Evolutionary conservation across 23 red algal species (phyloP).

Genomic region (Gracilaria caudata): DNA sequence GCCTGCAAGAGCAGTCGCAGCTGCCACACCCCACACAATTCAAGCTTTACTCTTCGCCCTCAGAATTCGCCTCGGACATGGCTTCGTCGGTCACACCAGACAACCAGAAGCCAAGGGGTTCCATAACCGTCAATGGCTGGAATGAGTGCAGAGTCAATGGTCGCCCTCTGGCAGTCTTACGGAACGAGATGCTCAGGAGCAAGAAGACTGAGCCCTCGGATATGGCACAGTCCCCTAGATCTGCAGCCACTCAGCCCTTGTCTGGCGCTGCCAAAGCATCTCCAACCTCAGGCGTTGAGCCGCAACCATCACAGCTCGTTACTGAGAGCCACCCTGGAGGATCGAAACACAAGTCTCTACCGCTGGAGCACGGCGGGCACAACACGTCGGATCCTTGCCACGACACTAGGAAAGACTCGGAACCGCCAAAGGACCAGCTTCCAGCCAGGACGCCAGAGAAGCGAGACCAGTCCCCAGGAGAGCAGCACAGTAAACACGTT

Average conservation of each 20-base stretch:
- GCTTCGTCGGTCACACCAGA: neutral
- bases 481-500: constrained; percentile 20
- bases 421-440: neutral
- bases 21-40: neutral
- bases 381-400: neutral
- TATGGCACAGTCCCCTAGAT: neutral
- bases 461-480: constrained; percentile 13
- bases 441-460: constrained; percentile 5
- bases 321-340: neutral
- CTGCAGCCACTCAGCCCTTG: neutral
- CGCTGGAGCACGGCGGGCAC: neutral
- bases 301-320: neutral
- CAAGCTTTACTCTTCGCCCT: constrained; percentile 30
- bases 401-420: neutral
- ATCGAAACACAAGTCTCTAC: neutral
- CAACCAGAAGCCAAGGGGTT: neutral
- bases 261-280: neutral
- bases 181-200: constrained; percentile 30
- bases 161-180: constrained; percentile 14
- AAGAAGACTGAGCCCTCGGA: constrained; percentile 15
- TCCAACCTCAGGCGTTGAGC: neutral
- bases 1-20: neutral
- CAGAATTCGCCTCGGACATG: constrained; percentile 43
- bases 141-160: constrained; percentile 32
- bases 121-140: constrained; percentile 24